Conservation (phyloP, 2,329 filamentous ascomycete species). For the Hortaea sp. region DNA sequence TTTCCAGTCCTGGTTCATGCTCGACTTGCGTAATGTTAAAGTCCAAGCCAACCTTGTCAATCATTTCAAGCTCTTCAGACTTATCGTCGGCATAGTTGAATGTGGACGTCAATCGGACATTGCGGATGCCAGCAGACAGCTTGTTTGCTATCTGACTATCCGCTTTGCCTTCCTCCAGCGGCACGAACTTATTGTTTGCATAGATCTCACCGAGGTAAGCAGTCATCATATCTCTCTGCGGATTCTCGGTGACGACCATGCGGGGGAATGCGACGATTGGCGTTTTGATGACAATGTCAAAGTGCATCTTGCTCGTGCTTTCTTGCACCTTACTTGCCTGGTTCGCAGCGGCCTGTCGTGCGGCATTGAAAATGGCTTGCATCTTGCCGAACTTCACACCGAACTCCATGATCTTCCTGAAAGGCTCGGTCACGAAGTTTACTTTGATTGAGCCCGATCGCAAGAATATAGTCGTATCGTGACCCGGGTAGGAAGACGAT, state of each 20-base stretch:
- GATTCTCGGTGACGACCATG: constrained; percentile 57
- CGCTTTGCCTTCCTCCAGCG: constrained; percentile 65
- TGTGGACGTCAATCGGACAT: constrained; percentile 80
- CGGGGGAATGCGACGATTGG: constrained; percentile 93
- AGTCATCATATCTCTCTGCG: constrained; percentile 72
- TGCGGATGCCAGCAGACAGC: constrained; percentile 79
- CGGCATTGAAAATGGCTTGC: constrained; percentile 97
- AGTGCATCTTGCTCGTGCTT: constrained; percentile 80
- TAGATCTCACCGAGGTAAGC: constrained; percentile 97
- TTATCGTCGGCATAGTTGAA: constrained; percentile 62
- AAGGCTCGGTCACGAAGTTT: constrained; percentile 94
- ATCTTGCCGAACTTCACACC: constrained; percentile 98
- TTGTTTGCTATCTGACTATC: constrained; percentile 70
- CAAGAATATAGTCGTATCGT: constrained; percentile 83
- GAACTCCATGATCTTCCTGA: constrained; percentile 96
- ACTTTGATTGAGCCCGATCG: constrained; percentile 91
- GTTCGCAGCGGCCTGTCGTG: constrained; percentile 83
- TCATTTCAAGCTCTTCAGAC: constrained; percentile 75
- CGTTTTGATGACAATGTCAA: constrained; percentile 86
- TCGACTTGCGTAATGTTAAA: constrained; percentile 90
- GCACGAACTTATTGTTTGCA: constrained; percentile 83
- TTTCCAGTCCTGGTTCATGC: constrained; percentile 63
- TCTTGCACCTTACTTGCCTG: constrained; percentile 92
- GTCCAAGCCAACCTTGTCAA: constrained; percentile 89
- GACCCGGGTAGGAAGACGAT: constrained; percentile 74